phyloP scores from a whole-genome alignment of 2,329 filamentous ascomycete genomes.

The Verticillium nubilum region DNA sequence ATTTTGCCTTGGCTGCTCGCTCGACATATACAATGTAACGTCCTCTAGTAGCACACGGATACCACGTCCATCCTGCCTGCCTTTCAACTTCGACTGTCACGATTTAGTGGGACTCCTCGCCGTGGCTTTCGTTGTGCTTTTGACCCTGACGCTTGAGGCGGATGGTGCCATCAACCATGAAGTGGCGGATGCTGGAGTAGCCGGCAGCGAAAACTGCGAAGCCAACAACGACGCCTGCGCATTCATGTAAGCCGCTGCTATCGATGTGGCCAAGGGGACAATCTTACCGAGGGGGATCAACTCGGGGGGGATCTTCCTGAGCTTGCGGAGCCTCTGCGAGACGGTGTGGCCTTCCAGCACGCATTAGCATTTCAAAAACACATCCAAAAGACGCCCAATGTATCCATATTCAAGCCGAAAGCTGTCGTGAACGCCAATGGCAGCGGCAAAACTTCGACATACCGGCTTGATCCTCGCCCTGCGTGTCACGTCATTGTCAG shows the following conservation, averaged over 20 bases:
- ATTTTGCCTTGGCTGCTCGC: slow-evolving; percentile 3
- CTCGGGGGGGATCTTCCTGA: slow-evolving; percentile 89
- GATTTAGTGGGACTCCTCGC: slow-evolving; percentile 26
- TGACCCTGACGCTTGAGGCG: slow-evolving; percentile 70
- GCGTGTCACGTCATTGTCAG: slow-evolving; percentile 27
- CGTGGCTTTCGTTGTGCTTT: slow-evolving; percentile 29
- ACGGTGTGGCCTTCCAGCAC: slow-evolving; percentile 77
- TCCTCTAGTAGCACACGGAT: slow-evolving; percentile 5
- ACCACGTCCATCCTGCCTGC: not conserved
- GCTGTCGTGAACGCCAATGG: slow-evolving; percentile 8
- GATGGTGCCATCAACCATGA: slow-evolving; percentile 85
- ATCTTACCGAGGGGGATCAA: slow-evolving; percentile 82
- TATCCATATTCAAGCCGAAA: not conserved
- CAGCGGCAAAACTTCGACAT: slow-evolving; percentile 32
- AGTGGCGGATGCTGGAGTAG: slow-evolving; percentile 80
- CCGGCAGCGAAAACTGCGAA: slow-evolving; percentile 75
- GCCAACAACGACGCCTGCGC: slow-evolving; percentile 73
- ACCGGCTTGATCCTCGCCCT: slow-evolving; percentile 66
- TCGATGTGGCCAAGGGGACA: slow-evolving; percentile 12
- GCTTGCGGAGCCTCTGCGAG: slow-evolving; percentile 85
- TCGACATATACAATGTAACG: slow-evolving; percentile 12
- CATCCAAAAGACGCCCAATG: slow-evolving; percentile 2
- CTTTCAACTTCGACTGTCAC: not conserved
- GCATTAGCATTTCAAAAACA: not conserved
- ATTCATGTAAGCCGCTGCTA: slow-evolving; percentile 1